A percentile compares a stretch with the other conserved stretches of the same genome.
These are phyloP conservation scores for Nakazawaea ishiwadae DNA, from an alignment of 805 yeast species.

Conservation along the genomic window DNA sequence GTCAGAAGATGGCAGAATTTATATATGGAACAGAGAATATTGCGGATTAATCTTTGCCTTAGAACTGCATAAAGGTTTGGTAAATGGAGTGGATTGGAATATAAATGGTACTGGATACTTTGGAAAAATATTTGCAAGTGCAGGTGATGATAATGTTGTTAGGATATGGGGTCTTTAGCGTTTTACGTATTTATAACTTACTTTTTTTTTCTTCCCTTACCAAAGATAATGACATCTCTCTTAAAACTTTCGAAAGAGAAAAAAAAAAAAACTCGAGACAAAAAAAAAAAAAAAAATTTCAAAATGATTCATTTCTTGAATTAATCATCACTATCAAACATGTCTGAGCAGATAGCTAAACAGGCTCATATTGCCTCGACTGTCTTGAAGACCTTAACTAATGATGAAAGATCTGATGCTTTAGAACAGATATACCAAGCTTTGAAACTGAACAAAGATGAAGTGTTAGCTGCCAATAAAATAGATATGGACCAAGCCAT, in stretches of 20 bases:
- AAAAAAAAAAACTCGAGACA: neutral
- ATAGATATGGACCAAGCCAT: constrained; percentile 70
- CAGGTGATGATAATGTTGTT: constrained; percentile 75
- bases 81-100: constrained; percentile 81
- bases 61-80: constrained; percentile 59
- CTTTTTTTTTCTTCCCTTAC: too few relatives aligned
- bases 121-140: constrained; percentile 61
- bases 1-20: constrained; percentile 74
- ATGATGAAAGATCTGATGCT: constrained; percentile 71
- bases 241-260: too few relatives aligned
- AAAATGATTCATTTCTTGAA: neutral
- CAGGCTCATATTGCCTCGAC: constrained; percentile 83
- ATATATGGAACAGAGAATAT: constrained; percentile 71
- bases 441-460: constrained; percentile 50
- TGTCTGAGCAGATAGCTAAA: constrained; percentile 75
- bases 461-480: constrained; percentile 68
- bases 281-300: neutral
- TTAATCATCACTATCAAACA: constrained; percentile 15
- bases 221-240: too few relatives aligned
- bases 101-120: constrained; percentile 16
- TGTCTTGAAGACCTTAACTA: constrained; percentile 68
- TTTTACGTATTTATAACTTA: neutral
- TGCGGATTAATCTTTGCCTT: constrained; percentile 62
- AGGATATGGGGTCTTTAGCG: constrained; percentile 52
- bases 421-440: constrained; percentile 69